Evolutionary conservation across 495 filamentous ascomycete species (phyloP), one percentile per base, ranked within the genome.

Genomic region (Lasiosphaeria hispida): DNA sequence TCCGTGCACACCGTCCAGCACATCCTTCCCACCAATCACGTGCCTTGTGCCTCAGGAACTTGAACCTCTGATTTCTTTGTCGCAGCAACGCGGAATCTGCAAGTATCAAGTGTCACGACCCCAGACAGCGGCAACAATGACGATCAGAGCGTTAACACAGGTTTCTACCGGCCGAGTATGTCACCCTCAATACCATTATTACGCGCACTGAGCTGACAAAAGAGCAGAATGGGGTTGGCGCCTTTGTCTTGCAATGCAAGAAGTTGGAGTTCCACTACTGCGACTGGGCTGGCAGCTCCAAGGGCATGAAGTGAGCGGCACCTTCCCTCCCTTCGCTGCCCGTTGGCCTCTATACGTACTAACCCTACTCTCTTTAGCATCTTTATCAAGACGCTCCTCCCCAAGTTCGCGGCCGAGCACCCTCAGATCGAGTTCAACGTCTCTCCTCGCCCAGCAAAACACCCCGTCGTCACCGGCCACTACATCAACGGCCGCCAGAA

Each of bases 161-260:
- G 69, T 82, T n/a, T 80, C 86, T n/a, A 76, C 78, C 60, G 75
- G 80, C 69, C 83, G 84, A 71, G 86, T 88, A 78, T 41, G 75
- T 60, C 14, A 4, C 18, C 1, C 35, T 7, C 1, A 44, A 39
- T 3, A 11, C 11, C 36, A 30, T 30, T 4, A 36, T 18, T 33
- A 38, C n/a, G 4, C 17, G 17, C 34, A 3, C 11, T 18, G 6
- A 37, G 56, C 63, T 66, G 38, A 66, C 40, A 9, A 50, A 30
- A 43, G 15, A 56, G 44, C 58, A 96, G 90, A 98, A 98, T 75
- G 94, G 94, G 79, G 84, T 96, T 63, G 94, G 92, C 57, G 91
- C 93, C 63, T 98, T 97, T 77, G 90, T 98, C 73, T 82, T 96
- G 58, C 92, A 96, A 84, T 98, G 94, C 83, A 96, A 89, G 75